Evolutionary conservation across 768 basidiomycete species (phyloP).

Genomic region (Tylopilus rubrobrunneus): DNA sequence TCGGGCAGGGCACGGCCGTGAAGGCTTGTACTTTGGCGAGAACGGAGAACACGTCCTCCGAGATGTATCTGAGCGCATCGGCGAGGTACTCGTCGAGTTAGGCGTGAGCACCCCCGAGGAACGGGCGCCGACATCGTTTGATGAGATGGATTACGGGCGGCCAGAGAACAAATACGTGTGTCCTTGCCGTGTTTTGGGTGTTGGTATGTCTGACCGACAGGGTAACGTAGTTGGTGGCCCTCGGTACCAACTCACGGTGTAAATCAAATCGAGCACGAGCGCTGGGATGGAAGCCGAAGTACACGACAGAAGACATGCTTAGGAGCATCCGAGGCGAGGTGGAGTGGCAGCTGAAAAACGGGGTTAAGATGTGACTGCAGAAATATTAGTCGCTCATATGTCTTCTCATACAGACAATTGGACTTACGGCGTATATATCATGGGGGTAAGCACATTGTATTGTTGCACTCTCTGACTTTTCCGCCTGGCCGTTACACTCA

Average conservation of each 20-base stretch:
- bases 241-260: slow-evolving; percentile 19
- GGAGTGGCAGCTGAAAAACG: slow-evolving; percentile 4
- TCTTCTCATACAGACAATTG: too few species aligned
- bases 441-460: too few species aligned
- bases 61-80: slow-evolving; percentile 21
- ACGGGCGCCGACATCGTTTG: slow-evolving; percentile 40
- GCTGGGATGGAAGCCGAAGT: slow-evolving; percentile 22
- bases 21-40: slow-evolving; percentile 51
- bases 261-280: slow-evolving; percentile 8
- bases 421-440: too few species aligned
- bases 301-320: slow-evolving; percentile 26
- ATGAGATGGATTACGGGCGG: slow-evolving; percentile 12
- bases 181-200: not conserved
- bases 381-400: too few species aligned
- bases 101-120: not conserved
- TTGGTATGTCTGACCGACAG: too few species aligned
- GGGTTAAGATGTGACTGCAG: too few species aligned
- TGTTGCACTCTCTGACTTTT: too few species aligned
- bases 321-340: slow-evolving; percentile 12
- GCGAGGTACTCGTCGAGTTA: slow-evolving; percentile 17
- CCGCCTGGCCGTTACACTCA: too few species aligned
- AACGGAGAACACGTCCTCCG: slow-evolving; percentile 44
- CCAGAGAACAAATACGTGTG: not conserved
- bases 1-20: slow-evolving; percentile 20
- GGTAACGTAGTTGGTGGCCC: too few species aligned